Conservation (phyloP, 768 basidiomycete genomes). For the Stropharia rugosoannulata region DNA sequence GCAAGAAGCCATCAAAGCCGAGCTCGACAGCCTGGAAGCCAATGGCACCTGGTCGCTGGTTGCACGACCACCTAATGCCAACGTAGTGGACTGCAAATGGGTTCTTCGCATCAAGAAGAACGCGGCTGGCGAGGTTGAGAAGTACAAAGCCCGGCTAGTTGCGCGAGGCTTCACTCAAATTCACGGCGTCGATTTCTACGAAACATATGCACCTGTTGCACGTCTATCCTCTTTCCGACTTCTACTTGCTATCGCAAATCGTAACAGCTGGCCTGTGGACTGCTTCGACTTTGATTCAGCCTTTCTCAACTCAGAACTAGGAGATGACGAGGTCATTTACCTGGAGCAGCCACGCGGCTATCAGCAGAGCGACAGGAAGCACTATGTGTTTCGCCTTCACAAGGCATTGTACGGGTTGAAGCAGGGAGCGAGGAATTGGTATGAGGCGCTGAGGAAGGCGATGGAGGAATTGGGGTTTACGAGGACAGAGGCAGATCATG, state of each 20-base stretch:
- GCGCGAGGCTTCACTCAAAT: constrained; percentile 34
- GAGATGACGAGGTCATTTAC: too few species aligned
- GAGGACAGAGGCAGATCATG: constrained; percentile 1
- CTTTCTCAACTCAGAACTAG: background rate
- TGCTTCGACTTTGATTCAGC: constrained; percentile 32
- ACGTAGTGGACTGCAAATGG: constrained; percentile 16
- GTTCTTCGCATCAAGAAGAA: constrained; percentile 11
- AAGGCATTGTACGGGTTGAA: constrained; percentile 9
- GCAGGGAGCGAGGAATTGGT: constrained; percentile 7
- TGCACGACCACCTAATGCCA: constrained; percentile 4
- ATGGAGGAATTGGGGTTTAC: background rate
- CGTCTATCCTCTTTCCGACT: constrained; percentile 17
- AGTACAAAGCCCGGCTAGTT: constrained; percentile 32
- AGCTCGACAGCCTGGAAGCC: constrained; percentile 6
- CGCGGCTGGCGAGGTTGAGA: constrained; percentile 6
- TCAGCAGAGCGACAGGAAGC: background rate
- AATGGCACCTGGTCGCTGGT: constrained; percentile 14
- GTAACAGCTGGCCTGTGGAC: constrained; percentile 27
- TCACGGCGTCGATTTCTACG: constrained; percentile 33
- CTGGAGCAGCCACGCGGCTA: too few species aligned
- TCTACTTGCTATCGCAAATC: constrained; percentile 31
- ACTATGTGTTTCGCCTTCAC: background rate
- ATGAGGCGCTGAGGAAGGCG: background rate
- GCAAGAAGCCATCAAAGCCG: constrained; percentile 10
- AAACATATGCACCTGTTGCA: constrained; percentile 26